A percentile compares a stretch with the other conserved stretches of the same genome.
phyloP scores from a whole-genome alignment of 75 land plant genomes.

The Chamaecyparis obtusa region DNA sequence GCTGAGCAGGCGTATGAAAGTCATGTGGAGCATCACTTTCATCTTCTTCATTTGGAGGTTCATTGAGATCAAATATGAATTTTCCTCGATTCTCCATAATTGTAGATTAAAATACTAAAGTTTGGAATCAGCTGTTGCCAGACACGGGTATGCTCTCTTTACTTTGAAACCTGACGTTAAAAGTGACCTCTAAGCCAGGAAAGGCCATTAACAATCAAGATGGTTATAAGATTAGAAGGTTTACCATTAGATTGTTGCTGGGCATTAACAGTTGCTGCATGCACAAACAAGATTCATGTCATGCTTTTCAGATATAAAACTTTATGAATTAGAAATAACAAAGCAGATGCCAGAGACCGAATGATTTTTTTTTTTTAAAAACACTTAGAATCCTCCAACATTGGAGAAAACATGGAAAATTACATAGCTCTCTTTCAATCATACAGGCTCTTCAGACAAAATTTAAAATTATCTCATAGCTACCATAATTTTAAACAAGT shows the following conservation, averaged over 20 bases:
- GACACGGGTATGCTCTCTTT: not conserved
- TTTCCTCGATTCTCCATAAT: slow-evolving; percentile 68
- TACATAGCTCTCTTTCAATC: not conserved
- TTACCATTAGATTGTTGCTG: not conserved
- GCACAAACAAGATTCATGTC: not conserved
- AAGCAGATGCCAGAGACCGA: not conserved
- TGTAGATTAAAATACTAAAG: too few relatives aligned
- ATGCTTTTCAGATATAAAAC: not conserved
- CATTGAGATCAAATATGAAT: slow-evolving; percentile 63
- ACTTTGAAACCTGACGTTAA: not conserved
- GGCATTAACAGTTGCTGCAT: not conserved
- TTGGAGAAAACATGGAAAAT: not conserved
- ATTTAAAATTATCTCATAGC: not conserved
- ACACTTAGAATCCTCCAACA: not conserved
- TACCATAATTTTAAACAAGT: too few relatives aligned
- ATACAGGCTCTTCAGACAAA: not conserved
- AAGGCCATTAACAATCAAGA: not conserved
- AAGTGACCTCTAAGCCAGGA: not conserved
- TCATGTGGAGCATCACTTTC: slow-evolving; percentile 18
- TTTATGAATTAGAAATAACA: not conserved
- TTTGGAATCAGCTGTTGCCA: not conserved
- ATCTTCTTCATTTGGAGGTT: slow-evolving; percentile 56
- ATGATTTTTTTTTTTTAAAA: not conserved
- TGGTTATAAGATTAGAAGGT: not conserved
- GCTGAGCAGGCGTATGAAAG: slow-evolving; percentile 15